Base-by-base conservation (phyloP, 23 red algal genomes). In the Porphyridium purpureum region DNA sequence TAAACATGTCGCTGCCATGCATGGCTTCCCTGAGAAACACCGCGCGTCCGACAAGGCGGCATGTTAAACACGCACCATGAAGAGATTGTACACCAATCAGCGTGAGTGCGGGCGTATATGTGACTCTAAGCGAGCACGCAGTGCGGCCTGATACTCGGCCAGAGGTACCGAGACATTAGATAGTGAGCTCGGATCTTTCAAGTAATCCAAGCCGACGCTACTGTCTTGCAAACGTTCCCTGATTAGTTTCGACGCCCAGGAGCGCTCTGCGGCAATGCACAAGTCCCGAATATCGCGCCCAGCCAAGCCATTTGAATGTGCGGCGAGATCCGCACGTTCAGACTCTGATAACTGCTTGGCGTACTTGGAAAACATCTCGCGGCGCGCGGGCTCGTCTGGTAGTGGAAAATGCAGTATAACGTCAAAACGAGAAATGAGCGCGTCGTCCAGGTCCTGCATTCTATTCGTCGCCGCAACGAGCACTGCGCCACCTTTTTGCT, bases 381-480 rank as follows among this genome's bases (percentile, higher is more conserved):
- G 36, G 23, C 87, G 40, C 7, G 87, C 80, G 15, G 64, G 57
- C 52, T 35, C 31, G 49, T 94, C 87, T 0, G 87, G 87, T 11
- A 94, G 42, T 0, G 70, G 65, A 63, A 94, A 78, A 28, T 60
- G 60, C 9, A 83, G 55, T 3, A 75, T 55, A 5, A 94, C 73
- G 54, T 94, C 87, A 67, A 94, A 94, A 27, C 87, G 67, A 25
- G 64, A 73, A 41, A 83, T 56, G 3, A 94, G 56, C 42, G 87
- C 87, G 5, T 57, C 20, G 51, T 94, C 87, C 23, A 94, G 69
- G 33, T 84, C 76, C 46, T 83, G 56, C n/a, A 68, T 83, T 4
- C 74, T 62, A 61, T 94, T 94, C 15, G 87, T 94, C 7, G 87
- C 87, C 19, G 87, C 87, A 5, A 94, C 52, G 27, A 94, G 24